Conservation (phyloP, 2,329 filamentous ascomycete genomes). For the Blastomyces percursus region DNA sequence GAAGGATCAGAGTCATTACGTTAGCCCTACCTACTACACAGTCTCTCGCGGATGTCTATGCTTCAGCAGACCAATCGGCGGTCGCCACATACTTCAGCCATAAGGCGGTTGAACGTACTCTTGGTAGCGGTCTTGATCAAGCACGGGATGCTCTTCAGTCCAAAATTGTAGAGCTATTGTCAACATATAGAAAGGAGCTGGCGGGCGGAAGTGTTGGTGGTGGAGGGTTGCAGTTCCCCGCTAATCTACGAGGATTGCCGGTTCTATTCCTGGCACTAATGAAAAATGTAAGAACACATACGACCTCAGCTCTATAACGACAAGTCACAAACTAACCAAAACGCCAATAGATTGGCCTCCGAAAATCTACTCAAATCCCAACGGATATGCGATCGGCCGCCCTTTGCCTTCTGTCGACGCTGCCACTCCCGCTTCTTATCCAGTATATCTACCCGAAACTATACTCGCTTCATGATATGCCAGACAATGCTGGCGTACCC, state of each 20-base stretch:
- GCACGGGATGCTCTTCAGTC: constrained; percentile 82
- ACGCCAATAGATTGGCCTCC: constrained; percentile 52
- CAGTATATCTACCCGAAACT: constrained; percentile 83
- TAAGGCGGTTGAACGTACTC: constrained; percentile 85
- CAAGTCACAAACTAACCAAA: constrained; percentile 19
- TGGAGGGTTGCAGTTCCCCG: constrained; percentile 82
- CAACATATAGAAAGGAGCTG: constrained; percentile 94
- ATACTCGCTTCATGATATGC: constrained; percentile 92
- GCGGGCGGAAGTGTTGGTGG: constrained; percentile 91
- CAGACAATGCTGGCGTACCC: constrained; percentile 77
- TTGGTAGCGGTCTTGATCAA: constrained; percentile 77
- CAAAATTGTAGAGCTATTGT: constrained; percentile 83
- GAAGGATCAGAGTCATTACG: constrained; percentile 88
- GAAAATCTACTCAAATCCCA: constrained; percentile 86
- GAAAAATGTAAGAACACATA: constrained; percentile 63
- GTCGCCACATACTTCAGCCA: constrained; percentile 92
- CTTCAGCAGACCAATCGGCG: constrained; percentile 86
- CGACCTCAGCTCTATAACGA: constrained; percentile 8
- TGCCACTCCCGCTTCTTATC: constrained; percentile 78
- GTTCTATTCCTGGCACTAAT: constrained; percentile 87
- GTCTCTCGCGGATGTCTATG: constrained; percentile 80
- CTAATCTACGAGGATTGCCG: constrained; percentile 78
- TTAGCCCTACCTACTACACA: constrained; percentile 87
- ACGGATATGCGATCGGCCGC: constrained; percentile 89
- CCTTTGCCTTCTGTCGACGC: constrained; percentile 83